Evolutionary conservation across 108 stramenopile species (phyloP), one percentile per base, ranked within the genome.

Genomic region (Ochromonas danica): DNA sequence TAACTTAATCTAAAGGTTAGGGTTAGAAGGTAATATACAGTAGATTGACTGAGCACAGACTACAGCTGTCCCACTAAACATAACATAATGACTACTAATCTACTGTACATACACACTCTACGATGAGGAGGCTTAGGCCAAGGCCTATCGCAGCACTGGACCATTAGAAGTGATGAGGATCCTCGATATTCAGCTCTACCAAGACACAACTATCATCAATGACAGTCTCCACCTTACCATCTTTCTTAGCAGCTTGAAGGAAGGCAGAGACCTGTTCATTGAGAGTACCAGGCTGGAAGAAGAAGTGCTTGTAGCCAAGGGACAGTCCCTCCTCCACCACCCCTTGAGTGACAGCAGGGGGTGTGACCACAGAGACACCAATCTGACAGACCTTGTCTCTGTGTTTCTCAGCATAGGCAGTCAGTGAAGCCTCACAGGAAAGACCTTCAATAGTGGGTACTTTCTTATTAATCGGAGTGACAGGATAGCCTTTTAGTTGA

Each of bases 381-480:
- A 67, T 36, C 17, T 51, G 63, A 67, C 25, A 10, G 10, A 25
- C 3, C 3, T 28, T 67, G 63, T 31, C 25, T 36, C 63, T 10
- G 10, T 67, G 3, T 36, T 3, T 14, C 17, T 3, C 3, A 10
- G 31, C 63, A 35, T 51, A 51, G 14, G 6, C 22, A 6, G 45
- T 51, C 45, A 51, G 22, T 14, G 45, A 51, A 36, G 14, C 63
- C 6, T 31, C 6, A 25, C 63, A 67, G 30, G 17, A 6, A 28
- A 67, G 6, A 10, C 63, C 63, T 67, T 67, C 63, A 67, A 67
- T 67, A 36, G 31, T 67, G 3, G 17, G 14, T 67, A 14, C 30
- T 33, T 33, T 67, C 31, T 67, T 67, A 36, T 67, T 67, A 36
- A 67, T 67, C 3, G 63, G 63, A 67, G 35, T 67, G 31, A 67